Percentiles rank a stretch among this genome's conserved stretches.
Evolutionary conservation across 2,329 filamentous ascomycete species (phyloP).

Genomic region (Cadophora sp.): DNA sequence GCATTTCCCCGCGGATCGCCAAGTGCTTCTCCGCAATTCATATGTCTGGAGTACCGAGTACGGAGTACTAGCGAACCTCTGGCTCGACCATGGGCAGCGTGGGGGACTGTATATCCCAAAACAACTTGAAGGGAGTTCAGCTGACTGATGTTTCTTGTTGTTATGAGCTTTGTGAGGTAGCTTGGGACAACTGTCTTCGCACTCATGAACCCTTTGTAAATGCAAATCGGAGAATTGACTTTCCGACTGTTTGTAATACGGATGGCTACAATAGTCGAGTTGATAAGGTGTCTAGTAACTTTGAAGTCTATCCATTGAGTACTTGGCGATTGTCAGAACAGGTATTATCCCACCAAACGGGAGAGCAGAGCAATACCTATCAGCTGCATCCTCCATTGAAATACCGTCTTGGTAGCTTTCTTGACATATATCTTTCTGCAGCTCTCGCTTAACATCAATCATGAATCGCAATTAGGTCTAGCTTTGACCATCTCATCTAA

Average conservation of each 20-base stretch:
- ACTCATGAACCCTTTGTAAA: not conserved
- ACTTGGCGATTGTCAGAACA: not conserved
- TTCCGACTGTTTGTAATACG: not conserved
- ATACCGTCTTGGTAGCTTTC: not conserved
- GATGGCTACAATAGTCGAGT: not conserved
- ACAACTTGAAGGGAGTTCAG: not conserved
- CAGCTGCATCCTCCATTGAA: not conserved
- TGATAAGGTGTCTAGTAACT: not conserved
- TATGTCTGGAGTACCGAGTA: not conserved
- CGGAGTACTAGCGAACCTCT: not conserved
- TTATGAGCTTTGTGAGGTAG: not conserved
- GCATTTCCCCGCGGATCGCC: too few relatives aligned
- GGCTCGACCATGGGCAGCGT: not conserved
- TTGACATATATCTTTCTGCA: not conserved
- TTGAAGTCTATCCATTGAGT: not conserved
- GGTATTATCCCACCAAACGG: not conserved
- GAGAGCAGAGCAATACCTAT: not conserved
- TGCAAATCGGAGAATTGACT: not conserved
- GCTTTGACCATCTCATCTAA: not conserved
- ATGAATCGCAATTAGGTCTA: not conserved
- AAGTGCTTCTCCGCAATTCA: not conserved
- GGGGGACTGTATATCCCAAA: not conserved
- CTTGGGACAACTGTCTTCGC: not conserved
- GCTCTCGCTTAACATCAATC: not conserved
- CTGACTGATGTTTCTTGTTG: not conserved